Conservation (phyloP, 2,329 filamentous ascomycete species). For the Hymenoscyphus occultus region DNA sequence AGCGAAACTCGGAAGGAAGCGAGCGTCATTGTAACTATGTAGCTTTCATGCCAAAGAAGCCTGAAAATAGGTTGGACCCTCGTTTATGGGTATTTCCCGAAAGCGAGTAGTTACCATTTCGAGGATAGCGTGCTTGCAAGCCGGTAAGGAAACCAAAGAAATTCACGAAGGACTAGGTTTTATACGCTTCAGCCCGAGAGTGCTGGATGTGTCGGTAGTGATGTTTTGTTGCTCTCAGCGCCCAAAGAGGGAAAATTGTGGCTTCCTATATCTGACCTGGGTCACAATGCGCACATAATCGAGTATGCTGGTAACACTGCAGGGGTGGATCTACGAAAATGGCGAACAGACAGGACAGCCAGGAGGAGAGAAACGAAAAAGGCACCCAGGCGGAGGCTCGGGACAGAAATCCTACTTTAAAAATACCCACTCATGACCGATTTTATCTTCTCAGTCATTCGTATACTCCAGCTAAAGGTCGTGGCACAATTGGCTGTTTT, state of each 20-base stretch:
- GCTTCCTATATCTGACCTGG: conserved; percentile 12
- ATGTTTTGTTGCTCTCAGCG: neutral
- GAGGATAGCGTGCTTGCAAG: conserved; percentile 4
- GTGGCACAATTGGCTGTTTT: conserved; percentile 23
- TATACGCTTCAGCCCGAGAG: conserved; percentile 16
- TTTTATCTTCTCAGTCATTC: conserved; percentile 14
- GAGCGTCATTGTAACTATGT: conserved; percentile 6
- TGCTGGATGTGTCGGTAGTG: conserved; percentile 9
- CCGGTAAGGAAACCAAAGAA: conserved; percentile 7
- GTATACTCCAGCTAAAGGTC: conserved; percentile 18
- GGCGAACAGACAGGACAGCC: conserved; percentile 10
- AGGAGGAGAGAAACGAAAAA: conserved; percentile 3
- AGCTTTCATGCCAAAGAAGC: conserved; percentile 2
- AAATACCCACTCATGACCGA: conserved; percentile 13
- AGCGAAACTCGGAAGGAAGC: conserved; percentile 7
- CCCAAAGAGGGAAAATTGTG: conserved; percentile 12
- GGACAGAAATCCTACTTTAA: conserved; percentile 8
- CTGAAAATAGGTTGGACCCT: conserved; percentile 5
- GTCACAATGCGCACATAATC: conserved; percentile 7
- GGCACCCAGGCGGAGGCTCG: conserved; percentile 9
- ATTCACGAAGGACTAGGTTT: conserved; percentile 11
- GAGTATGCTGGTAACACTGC: conserved; percentile 12
- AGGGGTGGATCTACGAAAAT: conserved; percentile 12
- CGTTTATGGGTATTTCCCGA: conserved; percentile 3
- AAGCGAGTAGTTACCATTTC: conserved; percentile 8